These are phyloP conservation scores for Dioszegia crocea DNA, from an alignment of 768 basidiomycete species.

Conservation along the genomic window DNA sequence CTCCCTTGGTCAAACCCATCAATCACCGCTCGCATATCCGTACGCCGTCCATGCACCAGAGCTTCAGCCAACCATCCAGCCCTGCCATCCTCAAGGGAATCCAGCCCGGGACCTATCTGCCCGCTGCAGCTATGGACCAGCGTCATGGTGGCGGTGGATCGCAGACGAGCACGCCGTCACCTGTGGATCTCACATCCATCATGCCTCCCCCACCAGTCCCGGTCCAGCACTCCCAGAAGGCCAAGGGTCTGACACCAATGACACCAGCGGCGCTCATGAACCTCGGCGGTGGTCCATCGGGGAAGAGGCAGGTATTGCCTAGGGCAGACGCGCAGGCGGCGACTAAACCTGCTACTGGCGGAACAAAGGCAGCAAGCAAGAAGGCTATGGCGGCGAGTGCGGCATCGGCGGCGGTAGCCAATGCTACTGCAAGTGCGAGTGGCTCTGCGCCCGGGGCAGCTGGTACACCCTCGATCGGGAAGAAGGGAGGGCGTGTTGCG, in stretches of 20 bases:
- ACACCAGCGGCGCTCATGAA: slow-evolving; percentile 94
- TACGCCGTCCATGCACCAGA: not conserved
- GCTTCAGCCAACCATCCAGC: slow-evolving; percentile 4
- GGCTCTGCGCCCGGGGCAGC: slow-evolving; percentile 1
- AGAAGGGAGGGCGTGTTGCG: slow-evolving; percentile 10
- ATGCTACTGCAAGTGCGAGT: slow-evolving; percentile 15
- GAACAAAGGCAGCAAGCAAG: slow-evolving; percentile 27
- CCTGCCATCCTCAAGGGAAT: slow-evolving; percentile 7
- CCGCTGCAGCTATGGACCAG: slow-evolving; percentile 31
- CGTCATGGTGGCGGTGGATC: slow-evolving; percentile 28
- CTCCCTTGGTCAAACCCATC: slow-evolving; percentile 48
- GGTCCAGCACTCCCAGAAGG: slow-evolving; percentile 40
- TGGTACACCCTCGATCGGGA: not conserved
- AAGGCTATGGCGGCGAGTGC: slow-evolving; percentile 51
- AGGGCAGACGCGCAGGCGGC: not conserved
- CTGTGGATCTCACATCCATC: slow-evolving; percentile 63
- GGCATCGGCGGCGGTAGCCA: no score
- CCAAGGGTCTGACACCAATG: slow-evolving; percentile 60
- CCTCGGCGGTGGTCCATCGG: slow-evolving; percentile 48
- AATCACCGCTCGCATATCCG: slow-evolving; percentile 21
- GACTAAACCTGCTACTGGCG: not conserved
- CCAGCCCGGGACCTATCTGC: slow-evolving; percentile 20
- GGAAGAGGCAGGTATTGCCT: slow-evolving; percentile 5
- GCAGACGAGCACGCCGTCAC: slow-evolving; percentile 60
- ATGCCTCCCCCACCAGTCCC: slow-evolving; percentile 78